Percentiles rank a stretch among this genome's conserved stretches.
phyloP scores from a whole-genome alignment of 352 stramenopile genomes.

The Lagenidium sp. region DNA sequence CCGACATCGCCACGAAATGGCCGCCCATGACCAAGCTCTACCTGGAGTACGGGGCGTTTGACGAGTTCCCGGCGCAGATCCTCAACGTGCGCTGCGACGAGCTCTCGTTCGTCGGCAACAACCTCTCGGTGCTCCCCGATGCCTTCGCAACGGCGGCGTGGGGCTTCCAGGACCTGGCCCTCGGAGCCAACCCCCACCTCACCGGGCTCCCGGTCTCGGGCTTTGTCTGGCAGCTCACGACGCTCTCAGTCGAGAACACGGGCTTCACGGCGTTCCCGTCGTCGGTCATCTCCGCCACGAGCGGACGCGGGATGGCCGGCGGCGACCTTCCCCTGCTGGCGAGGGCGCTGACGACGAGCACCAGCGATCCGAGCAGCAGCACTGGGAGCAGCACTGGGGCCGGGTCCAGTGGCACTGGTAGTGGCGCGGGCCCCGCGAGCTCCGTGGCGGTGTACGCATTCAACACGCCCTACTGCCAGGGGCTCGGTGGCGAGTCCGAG shows the following conservation, averaged over 20 bases:
- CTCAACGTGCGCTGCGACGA: slow-evolving; percentile 2
- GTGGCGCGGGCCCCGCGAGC: not conserved
- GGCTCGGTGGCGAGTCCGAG: slow-evolving; percentile 1
- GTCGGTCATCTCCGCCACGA: no score
- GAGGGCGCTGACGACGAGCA: not conserved
- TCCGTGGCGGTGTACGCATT: slow-evolving; percentile 16
- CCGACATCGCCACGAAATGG: slow-evolving; percentile 1
- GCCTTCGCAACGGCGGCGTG: not conserved
- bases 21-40: slow-evolving; percentile 11
- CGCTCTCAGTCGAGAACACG: slow-evolving; percentile 24
- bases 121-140: slow-evolving; percentile 1
- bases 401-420: no score
- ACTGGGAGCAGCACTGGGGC: no score
- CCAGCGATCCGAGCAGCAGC: not conserved
- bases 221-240: not conserved
- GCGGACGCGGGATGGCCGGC: no score
- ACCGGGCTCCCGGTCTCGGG: slow-evolving; percentile 2
- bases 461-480: slow-evolving; percentile 22
- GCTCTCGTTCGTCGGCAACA: slow-evolving; percentile 10
- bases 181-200: slow-evolving; percentile 8
- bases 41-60: slow-evolving; percentile 13
- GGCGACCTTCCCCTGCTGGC: no score
- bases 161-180: slow-evolving; percentile 4
- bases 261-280: slow-evolving; percentile 8
- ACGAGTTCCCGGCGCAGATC: slow-evolving; percentile 7